These are phyloP conservation scores for Psilocybe azurescens DNA, from an alignment of 768 basidiomycete genomes.

Conservation along the genomic window DNA sequence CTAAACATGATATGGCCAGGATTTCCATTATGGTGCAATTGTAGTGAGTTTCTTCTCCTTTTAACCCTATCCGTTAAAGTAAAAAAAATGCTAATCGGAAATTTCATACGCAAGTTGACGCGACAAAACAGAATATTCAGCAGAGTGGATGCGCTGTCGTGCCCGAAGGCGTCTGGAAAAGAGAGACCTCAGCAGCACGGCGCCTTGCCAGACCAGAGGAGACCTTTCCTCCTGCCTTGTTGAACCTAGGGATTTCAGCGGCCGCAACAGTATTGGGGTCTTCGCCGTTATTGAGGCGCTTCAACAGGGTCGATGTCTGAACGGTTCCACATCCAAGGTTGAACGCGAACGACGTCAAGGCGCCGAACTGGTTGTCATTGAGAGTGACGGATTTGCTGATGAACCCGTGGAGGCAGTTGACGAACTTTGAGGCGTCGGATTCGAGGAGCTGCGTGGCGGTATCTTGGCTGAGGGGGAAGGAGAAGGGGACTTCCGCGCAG, in stretches of 20 bases:
- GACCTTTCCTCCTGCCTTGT: constrained; percentile 34
- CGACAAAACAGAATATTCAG: constrained; percentile 2
- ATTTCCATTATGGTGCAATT: constrained; percentile 8
- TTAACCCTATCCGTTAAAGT: constrained; percentile 13
- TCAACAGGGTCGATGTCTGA: constrained; percentile 34
- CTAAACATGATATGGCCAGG: constrained; percentile 8
- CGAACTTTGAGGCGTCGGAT: constrained; percentile 33
- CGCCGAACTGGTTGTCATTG: constrained; percentile 44
- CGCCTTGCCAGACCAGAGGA: constrained; percentile 34
- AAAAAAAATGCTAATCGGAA: constrained; percentile 11
- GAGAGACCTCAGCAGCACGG: constrained; percentile 35
- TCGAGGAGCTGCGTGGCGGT: constrained; percentile 33
- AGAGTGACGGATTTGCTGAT: constrained; percentile 33
- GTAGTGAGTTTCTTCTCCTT: constrained; percentile 15
- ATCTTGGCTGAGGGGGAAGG: constrained; percentile 37
- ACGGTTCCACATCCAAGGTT: constrained; percentile 38
- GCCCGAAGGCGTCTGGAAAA: constrained; percentile 39
- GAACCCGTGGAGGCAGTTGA: constrained; percentile 32
- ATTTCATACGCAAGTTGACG: constrained; percentile 1
- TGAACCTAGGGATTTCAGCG: constrained; percentile 40
- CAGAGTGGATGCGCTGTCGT: constrained; percentile 36
- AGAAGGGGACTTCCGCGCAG: constrained; percentile 38
- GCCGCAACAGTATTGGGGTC: constrained; percentile 40
- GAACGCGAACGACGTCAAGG: constrained; percentile 37
- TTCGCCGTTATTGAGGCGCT: constrained; percentile 39